phyloP scores from a whole-genome alignment of 1,284 basidiomycete species.

The Naganishia liquefaciens region DNA sequence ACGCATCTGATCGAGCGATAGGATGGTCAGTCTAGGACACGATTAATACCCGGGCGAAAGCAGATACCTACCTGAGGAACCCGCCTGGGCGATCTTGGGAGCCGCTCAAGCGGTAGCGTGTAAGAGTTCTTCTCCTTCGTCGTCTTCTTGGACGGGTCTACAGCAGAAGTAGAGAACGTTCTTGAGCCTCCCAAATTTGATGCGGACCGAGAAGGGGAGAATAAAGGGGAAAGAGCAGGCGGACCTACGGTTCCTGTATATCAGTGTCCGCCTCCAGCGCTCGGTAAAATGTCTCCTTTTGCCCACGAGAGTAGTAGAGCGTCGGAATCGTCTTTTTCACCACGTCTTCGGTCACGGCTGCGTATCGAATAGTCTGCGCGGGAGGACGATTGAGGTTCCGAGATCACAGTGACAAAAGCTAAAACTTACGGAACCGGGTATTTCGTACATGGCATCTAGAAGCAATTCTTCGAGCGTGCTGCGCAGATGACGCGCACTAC shows the following conservation, averaged over 20 bases:
- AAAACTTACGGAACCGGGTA: conserved; percentile 70
- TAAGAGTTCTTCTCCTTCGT: conserved; percentile 17
- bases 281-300: conserved; percentile 60
- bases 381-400: conserved; percentile 13
- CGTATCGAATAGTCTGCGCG: conserved; percentile 62
- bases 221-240: conserved; percentile 7
- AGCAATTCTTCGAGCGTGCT: conserved; percentile 87
- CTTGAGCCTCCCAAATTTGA: conserved; percentile 12
- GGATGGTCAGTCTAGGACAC: neutral
- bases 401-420: conserved; percentile 5
- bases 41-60: neutral
- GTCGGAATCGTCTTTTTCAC: conserved; percentile 60
- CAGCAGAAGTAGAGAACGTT: conserved; percentile 26
- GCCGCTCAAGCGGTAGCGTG: conserved; percentile 26
- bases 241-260: conserved; percentile 28
- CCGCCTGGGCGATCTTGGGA: neutral
- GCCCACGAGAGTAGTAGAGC: conserved; percentile 64
- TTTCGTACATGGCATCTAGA: conserved; percentile 85
- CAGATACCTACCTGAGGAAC: conserved; percentile 5
- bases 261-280: conserved; percentile 59
- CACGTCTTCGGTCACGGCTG: conserved; percentile 63
- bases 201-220: neutral
- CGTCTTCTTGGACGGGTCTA: conserved; percentile 13
- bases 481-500: conserved; percentile 83
- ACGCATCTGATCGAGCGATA: conserved; percentile 9